Percentiles rank a stretch among this genome's conserved stretches.
Evolutionary conservation across 2,329 filamentous ascomycete genomes (phyloP).

Genomic region (Mycosphaerella sp.): DNA sequence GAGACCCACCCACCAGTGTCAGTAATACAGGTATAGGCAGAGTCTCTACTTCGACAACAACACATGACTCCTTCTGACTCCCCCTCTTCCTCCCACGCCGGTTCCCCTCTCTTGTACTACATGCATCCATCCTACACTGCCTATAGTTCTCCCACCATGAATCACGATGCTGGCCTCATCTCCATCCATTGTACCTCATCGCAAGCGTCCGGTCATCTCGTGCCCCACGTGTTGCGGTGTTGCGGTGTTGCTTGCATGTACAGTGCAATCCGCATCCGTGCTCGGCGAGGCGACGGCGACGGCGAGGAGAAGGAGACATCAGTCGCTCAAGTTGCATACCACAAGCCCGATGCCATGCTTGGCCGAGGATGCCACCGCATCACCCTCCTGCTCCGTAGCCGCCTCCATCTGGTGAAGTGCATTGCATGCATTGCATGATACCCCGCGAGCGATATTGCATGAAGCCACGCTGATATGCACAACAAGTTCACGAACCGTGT

Average conservation of each 20-base stretch:
- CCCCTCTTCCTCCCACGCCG: constrained; percentile 4
- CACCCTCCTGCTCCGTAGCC: neutral
- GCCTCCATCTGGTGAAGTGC: constrained; percentile 2
- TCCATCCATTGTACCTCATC: neutral
- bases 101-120: constrained; percentile 7
- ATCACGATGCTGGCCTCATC: neutral
- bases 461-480: neutral
- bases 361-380: constrained; percentile 2
- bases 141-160: no score
- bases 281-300: no score
- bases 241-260: no score
- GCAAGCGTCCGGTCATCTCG: neutral
- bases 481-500: neutral
- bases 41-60: neutral
- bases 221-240: neutral
- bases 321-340: neutral
- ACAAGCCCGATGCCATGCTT: neutral
- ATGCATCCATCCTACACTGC: no score
- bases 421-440: no score
- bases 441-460: constrained; percentile 4
- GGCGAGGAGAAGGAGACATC: neutral
- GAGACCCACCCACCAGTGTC: no score
- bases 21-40: no score
- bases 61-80: neutral
- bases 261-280: no score